phyloP scores from a whole-genome alignment of 23 red algal genomes.

The Gracilaria vermiculophylla region DNA sequence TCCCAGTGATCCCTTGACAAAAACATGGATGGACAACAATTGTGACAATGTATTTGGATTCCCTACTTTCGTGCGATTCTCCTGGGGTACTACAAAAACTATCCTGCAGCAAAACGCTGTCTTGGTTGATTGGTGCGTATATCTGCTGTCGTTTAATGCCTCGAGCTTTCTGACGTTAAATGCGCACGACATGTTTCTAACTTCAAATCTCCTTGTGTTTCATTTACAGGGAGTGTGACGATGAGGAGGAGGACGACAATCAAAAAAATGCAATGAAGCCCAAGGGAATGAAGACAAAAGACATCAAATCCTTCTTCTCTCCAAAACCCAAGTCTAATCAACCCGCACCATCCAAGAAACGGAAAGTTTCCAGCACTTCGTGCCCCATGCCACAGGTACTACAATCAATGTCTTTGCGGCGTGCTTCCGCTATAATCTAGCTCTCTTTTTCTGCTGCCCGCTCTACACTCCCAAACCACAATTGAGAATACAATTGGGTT shows the following conservation, averaged over 20 bases:
- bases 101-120: conserved; percentile 47
- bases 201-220: neutral
- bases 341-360: neutral
- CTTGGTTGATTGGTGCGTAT: conserved; percentile 60
- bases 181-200: neutral
- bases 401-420: conserved; percentile 17
- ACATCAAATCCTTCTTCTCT: conserved; percentile 64
- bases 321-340: conserved; percentile 9
- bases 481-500: neutral
- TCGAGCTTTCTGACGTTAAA: neutral
- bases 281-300: conserved; percentile 50
- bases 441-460: neutral
- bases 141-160: too few species aligned
- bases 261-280: neutral
- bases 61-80: conserved; percentile 81
- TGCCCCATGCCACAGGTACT: conserved; percentile 32
- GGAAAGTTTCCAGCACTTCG: neutral
- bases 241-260: conserved; percentile 17
- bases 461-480: too few species aligned
- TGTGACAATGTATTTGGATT: conserved; percentile 83
- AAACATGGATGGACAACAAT: conserved; percentile 67
- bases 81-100: conserved; percentile 62
- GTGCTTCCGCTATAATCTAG: neutral
- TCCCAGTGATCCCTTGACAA: conserved; percentile 81
- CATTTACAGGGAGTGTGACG: conserved; percentile 43